These are phyloP conservation scores for Moricandia arvensis DNA, from an alignment of 345 rosid genomes.

Conservation along the genomic window DNA sequence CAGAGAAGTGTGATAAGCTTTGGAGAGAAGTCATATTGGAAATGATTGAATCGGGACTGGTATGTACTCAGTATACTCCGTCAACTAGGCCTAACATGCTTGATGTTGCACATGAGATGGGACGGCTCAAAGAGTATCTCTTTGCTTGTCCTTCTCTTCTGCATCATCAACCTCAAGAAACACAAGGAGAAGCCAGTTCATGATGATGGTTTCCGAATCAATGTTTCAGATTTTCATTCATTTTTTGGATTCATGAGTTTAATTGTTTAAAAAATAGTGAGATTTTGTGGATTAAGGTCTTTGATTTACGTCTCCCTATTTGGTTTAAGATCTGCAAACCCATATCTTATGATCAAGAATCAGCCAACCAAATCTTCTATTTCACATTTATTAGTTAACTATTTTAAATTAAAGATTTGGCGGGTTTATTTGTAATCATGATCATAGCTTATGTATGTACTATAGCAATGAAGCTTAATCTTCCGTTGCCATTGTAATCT, in stretches of 20 bases:
- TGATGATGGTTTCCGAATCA: constrained; percentile 19
- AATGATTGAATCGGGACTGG: constrained; percentile 72
- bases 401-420: constrained; percentile 4
- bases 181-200: constrained; percentile 21
- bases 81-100: constrained; percentile 81
- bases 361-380: constrained; percentile 28
- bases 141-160: constrained; percentile 42
- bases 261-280: neutral
- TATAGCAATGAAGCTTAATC: constrained; percentile 28
- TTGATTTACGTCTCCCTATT: neutral
- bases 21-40: constrained; percentile 70
- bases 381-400: constrained; percentile 21
- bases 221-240: constrained; percentile 6
- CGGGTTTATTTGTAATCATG: constrained; percentile 18
- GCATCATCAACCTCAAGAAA: constrained; percentile 15
- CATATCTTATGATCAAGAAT: constrained; percentile 4
- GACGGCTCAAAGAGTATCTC: constrained; percentile 64
- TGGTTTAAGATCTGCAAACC: constrained; percentile 4
- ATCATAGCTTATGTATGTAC: constrained; percentile 26
- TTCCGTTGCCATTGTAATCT: constrained; percentile 18
- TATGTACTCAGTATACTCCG: constrained; percentile 77
- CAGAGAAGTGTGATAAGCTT: constrained; percentile 34
- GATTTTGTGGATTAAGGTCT: constrained; percentile 18
- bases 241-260: constrained; percentile 14
- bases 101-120: constrained; percentile 75